Conservation (phyloP, 257 asterid genomes). For the Primulina eburnea region DNA sequence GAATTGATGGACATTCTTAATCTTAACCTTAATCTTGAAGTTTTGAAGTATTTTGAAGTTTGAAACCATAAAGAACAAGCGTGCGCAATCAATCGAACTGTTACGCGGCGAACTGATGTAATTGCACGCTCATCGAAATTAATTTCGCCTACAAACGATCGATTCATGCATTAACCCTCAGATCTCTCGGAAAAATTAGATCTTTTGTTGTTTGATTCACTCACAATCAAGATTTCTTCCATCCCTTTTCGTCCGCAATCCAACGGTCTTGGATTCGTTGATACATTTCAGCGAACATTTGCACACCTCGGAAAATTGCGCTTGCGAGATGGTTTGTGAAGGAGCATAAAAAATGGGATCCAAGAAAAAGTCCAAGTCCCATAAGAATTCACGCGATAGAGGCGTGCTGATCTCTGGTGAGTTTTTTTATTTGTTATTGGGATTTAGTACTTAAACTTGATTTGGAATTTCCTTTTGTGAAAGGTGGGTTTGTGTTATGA, state of each 20-base stretch:
- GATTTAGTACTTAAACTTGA: slow-evolving; percentile 2
- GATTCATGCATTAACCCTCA: slow-evolving; percentile 15
- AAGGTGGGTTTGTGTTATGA: neutral
- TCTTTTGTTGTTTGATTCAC: slow-evolving; percentile 18
- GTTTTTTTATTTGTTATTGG: neutral
- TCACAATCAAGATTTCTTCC: neutral
- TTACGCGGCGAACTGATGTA: too few species aligned
- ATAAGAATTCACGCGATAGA: slow-evolving; percentile 23
- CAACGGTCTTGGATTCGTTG: slow-evolving; percentile 17
- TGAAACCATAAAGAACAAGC: neutral
- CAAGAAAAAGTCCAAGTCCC: slow-evolving; percentile 29
- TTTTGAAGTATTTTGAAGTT: neutral
- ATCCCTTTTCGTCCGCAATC: slow-evolving; percentile 17
- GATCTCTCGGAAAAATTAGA: slow-evolving; percentile 25
- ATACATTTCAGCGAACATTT: neutral
- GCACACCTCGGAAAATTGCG: slow-evolving; percentile 11
- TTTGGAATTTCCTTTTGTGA: slow-evolving; percentile 14
- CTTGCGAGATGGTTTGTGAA: slow-evolving; percentile 28
- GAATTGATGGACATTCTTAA: too few species aligned
- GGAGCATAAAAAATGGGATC: slow-evolving; percentile 30
- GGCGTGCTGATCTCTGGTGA: slow-evolving; percentile 41
- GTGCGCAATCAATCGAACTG: neutral
- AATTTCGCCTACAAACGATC: slow-evolving; percentile 1
- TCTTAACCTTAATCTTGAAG: neutral
- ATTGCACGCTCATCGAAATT: slow-evolving; percentile 14